Percentiles rank a stretch among this genome's conserved stretches.
phyloP scores from a whole-genome alignment of 2,329 filamentous ascomycete species.

The Arachnopeziza araneosa region DNA sequence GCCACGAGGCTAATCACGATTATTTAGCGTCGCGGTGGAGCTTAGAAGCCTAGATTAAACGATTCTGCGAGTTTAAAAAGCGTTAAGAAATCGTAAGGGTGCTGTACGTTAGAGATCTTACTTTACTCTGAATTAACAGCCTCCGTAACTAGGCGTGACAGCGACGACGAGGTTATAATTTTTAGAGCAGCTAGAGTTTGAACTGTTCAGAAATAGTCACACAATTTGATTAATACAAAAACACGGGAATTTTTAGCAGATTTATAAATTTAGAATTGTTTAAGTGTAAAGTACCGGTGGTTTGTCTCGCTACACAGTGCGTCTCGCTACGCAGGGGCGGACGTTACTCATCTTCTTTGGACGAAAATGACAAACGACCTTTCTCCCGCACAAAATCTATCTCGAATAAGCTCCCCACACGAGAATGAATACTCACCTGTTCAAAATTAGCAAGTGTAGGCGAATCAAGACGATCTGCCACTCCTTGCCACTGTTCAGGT shows the following conservation, averaged over 20 bases:
- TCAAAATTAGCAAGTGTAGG: neutral
- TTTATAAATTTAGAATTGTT: conserved; percentile 2
- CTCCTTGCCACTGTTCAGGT: neutral
- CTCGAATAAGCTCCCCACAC: neutral
- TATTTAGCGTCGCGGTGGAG: conserved; percentile 11
- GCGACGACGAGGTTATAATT: conserved; percentile 3
- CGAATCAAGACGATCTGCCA: neutral
- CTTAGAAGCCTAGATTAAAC: conserved; percentile 17
- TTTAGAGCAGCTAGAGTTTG: conserved; percentile 9
- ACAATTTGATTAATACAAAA: conserved; percentile 15
- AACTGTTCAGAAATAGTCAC: conserved; percentile 12
- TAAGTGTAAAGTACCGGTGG: neutral
- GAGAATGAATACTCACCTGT: neutral
- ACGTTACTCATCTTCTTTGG: neutral
- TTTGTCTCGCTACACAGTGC: conserved; percentile 1
- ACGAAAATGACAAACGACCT: neutral
- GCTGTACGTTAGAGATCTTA: conserved; percentile 11
- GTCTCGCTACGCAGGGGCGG: neutral
- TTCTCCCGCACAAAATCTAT: neutral
- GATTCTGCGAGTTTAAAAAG: conserved; percentile 17
- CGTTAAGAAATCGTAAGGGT: conserved; percentile 18
- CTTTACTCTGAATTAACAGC: conserved; percentile 10
- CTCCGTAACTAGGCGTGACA: conserved; percentile 4
- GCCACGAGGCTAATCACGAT: no score
- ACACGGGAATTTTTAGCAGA: neutral